A percentile compares a stretch with the other conserved stretches of the same genome.
phyloP scores from a whole-genome alignment of 495 filamentous ascomycete genomes.

The Copromyces sp. region DNA sequence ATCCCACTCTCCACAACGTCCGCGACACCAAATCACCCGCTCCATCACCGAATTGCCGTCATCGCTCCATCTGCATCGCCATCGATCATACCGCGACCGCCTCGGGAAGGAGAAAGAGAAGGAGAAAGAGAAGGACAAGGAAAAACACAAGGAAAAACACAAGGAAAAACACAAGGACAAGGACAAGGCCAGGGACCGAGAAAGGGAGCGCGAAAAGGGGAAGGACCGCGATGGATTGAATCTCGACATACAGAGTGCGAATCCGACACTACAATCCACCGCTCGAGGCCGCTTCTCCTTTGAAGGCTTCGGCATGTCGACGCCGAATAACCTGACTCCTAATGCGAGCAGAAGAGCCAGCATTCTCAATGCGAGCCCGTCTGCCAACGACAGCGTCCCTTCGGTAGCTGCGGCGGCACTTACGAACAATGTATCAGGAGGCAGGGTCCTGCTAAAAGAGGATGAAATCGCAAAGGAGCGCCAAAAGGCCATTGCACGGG shows the following conservation, averaged over 20 bases:
- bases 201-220: constrained; percentile 22
- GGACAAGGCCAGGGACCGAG: constrained; percentile 9
- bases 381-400: constrained; percentile 21
- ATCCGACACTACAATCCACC: constrained; percentile 11
- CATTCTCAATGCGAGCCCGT: constrained; percentile 19
- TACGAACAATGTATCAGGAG: neutral
- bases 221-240: constrained; percentile 28
- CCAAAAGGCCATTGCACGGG: constrained; percentile 29
- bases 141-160: too few relatives aligned
- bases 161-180: neutral
- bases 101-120: constrained; percentile 14
- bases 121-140: neutral
- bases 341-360: constrained; percentile 32
- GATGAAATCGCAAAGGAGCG: constrained; percentile 29
- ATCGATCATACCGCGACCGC: constrained; percentile 25
- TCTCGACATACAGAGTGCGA: constrained; percentile 21
- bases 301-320: constrained; percentile 32
- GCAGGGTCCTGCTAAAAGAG: constrained; percentile 14
- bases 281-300: constrained; percentile 19
- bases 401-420: neutral
- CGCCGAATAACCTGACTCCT: constrained; percentile 29
- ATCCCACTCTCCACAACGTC: constrained; percentile 25
- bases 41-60: constrained; percentile 42
- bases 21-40: constrained; percentile 38
- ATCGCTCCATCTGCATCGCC: constrained; percentile 35